Evolutionary conservation across 2,329 filamentous ascomycete species (phyloP), one percentile per base, ranked within the genome.

Genomic region (Cryphonectria parasitica): DNA sequence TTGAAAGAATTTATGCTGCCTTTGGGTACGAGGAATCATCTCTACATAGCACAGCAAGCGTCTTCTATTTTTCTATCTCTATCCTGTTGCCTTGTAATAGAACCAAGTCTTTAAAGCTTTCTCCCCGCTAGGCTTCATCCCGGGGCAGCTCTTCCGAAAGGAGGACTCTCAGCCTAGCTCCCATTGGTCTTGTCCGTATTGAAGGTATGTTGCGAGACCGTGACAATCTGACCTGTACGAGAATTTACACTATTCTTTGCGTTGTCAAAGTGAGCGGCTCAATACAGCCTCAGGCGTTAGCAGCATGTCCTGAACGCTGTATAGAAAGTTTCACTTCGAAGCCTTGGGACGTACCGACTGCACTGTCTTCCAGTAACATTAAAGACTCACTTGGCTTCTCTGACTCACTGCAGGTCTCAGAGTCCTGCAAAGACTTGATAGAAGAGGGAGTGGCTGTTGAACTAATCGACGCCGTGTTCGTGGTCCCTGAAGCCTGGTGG

Each of bases 151-250:
- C 28, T 6, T 15, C 5, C 17, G 25, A 58, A 13, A 58, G 54
- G 28, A 31, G 19, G 54, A 31, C 13, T 31, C 54, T 34, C 7
- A 34, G 5, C 25, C 15, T 56, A 56, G 28, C 54, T 58, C 17
- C 54, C 28, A 10, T 19, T 17, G 39, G 61, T 13, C 61, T 39
- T 17, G 36, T 15, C 22, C 28, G n/a, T 28, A 17, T n/a, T 3
- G 22, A 28, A 43, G 39, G 2, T 28, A 3, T 28, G 61, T 25
- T 72, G 70, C n/a, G 43, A 68, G 28, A 72, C 71, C 4, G 71
- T 72, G 36, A 72, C 71, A 31, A 71, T 31, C 39, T 62, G 52
- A 31, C 71, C 71, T n/a, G 61, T 71, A 49, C 41, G 67, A 56
- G 64, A 52, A 39, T 72, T 64, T 66, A 68, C 22, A 61, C 63